Percentiles rank a stretch among this genome's conserved stretches.
These are phyloP conservation scores for Sordaria brevicollis DNA, from an alignment of 495 filamentous ascomycete species.

Conservation along the genomic window DNA sequence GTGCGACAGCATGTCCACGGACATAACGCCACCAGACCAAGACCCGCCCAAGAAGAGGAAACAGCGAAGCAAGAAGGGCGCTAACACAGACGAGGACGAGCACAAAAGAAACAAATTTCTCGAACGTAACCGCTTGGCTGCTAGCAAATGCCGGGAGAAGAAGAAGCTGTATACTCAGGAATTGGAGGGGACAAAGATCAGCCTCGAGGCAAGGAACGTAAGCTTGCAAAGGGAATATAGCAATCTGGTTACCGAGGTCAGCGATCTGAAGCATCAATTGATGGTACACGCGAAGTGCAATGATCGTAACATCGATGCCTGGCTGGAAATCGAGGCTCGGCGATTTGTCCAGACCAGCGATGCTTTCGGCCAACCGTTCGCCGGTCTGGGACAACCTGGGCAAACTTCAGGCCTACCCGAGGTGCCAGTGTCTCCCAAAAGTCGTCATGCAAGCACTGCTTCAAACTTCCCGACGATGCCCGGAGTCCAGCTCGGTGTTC, in stretches of 20 bases:
- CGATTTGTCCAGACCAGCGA: constrained; percentile 25
- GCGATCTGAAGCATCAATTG: constrained; percentile 45
- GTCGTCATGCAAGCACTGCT: constrained; percentile 13
- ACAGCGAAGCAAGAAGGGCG: constrained; percentile 3
- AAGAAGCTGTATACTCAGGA: constrained; percentile 66
- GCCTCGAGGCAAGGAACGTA: constrained; percentile 26
- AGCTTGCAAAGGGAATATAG: constrained; percentile 29
- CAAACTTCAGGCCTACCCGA: neutral
- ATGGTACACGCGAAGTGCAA: constrained; percentile 51
- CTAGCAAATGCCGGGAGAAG: constrained; percentile 79
- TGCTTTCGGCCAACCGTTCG: constrained; percentile 21
- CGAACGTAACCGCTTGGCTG: constrained; percentile 74
- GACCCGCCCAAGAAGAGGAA: constrained; percentile 11
- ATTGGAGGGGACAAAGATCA: constrained; percentile 40
- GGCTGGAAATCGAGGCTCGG: constrained; percentile 35
- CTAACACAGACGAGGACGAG: constrained; percentile 9
- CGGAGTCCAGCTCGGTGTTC: constrained; percentile 6
- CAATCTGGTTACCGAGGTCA: constrained; percentile 35
- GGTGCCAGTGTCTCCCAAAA: constrained; percentile 6
- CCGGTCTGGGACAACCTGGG: constrained; percentile 6
- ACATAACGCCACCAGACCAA: constrained; percentile 16
- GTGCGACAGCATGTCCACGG: constrained; percentile 11
- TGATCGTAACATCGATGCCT: constrained; percentile 37
- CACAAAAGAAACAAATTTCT: constrained; percentile 44
- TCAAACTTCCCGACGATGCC: constrained; percentile 11